Evolutionary conservation across 2,329 filamentous ascomycete species (phyloP).

Genomic region (Ophiostoma sp.): DNA sequence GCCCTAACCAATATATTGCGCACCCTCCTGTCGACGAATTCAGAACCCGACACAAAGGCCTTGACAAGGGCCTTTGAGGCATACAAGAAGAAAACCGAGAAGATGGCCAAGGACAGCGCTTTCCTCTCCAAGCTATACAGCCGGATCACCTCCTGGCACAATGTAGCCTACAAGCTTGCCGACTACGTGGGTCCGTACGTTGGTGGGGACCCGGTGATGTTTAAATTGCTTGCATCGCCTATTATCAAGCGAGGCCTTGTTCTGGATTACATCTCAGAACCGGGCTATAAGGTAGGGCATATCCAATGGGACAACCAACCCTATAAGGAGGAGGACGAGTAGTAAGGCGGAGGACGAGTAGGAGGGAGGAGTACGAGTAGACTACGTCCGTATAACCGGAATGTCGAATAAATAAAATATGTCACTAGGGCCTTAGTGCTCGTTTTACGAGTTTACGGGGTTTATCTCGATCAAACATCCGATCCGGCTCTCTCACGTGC

Average conservation of each 20-base stretch:
- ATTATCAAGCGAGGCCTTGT: constrained; percentile 21
- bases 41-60: not conserved
- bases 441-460: too few species aligned
- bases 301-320: constrained; percentile 14
- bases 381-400: too few species aligned
- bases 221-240: constrained; percentile 18
- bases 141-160: constrained; percentile 22
- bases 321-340: too few species aligned
- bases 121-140: constrained; percentile 19
- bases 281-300: not conserved
- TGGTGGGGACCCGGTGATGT: constrained; percentile 14
- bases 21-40: not conserved
- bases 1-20: constrained; percentile 26
- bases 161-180: constrained; percentile 16
- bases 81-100: constrained; percentile 10
- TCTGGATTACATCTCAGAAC: constrained; percentile 21
- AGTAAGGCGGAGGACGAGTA: too few species aligned
- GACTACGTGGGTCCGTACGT: constrained; percentile 20
- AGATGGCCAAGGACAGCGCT: constrained; percentile 1
- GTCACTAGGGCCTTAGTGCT: too few species aligned
- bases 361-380: too few species aligned
- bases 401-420: too few species aligned
- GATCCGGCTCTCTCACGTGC: too few species aligned
- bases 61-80: constrained; percentile 12
- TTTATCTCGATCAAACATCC: too few species aligned